These are phyloP conservation scores for Suillus americanus DNA, from an alignment of 768 basidiomycete species.

Conservation along the genomic window DNA sequence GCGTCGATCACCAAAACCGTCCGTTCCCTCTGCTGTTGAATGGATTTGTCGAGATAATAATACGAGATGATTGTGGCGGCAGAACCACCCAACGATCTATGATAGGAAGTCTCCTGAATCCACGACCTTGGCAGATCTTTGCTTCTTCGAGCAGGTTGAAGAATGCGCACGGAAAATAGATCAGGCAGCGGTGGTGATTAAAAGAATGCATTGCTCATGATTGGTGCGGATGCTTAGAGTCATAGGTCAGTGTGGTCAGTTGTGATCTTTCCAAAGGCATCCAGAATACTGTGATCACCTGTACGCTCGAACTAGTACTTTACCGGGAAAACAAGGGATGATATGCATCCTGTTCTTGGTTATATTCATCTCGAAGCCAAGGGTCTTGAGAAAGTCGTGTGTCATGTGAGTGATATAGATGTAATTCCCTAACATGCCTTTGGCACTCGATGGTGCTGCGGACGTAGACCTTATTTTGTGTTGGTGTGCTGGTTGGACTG, in stretches of 20 bases:
- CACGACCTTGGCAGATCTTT: constrained; percentile 48
- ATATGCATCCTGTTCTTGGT: constrained; percentile 29
- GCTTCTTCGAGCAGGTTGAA: constrained; percentile 40
- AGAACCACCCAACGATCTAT: constrained; percentile 2
- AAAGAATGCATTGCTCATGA: constrained; percentile 36
- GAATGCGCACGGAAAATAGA: constrained; percentile 18
- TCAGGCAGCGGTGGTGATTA: constrained; percentile 19
- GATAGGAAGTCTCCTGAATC: background rate
- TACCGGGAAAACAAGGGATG: constrained; percentile 37
- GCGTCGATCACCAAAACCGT: background rate
- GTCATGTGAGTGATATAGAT: background rate
- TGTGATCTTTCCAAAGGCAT: background rate
- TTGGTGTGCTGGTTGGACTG: constrained; percentile 13
- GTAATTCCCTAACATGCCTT: background rate
- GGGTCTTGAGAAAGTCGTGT: constrained; percentile 23
- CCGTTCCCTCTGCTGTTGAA: background rate
- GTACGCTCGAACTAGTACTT: constrained; percentile 40
- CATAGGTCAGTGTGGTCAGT: constrained; percentile 19
- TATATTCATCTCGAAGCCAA: constrained; percentile 36
- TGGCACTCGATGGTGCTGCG: background rate
- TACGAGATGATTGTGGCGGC: background rate
- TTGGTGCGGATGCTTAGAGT: constrained; percentile 42
- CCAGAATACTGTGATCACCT: background rate
- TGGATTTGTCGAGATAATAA: background rate
- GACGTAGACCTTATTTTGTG: background rate